A percentile compares a stretch with the other conserved stretches of the same genome.
Evolutionary conservation across 2,329 filamentous ascomycete genomes (phyloP).

Genomic region (Fusarium longipes): DNA sequence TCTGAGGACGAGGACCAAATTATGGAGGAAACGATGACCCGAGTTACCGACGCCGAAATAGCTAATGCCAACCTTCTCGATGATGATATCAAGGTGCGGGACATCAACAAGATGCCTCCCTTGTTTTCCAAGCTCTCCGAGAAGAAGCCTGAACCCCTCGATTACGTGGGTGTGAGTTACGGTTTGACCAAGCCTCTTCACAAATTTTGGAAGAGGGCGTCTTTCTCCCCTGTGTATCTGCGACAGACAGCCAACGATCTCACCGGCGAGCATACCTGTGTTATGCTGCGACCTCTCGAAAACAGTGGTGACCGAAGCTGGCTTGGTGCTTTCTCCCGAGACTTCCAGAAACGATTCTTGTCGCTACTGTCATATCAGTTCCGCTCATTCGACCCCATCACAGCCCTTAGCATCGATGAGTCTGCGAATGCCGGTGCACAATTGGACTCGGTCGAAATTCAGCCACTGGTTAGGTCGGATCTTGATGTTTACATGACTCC

Average conservation of each 20-base stretch:
- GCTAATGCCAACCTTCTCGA: slow-evolving; percentile 79
- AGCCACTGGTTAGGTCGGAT: slow-evolving; percentile 75
- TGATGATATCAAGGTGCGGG: slow-evolving; percentile 89
- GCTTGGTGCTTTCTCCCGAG: slow-evolving; percentile 89
- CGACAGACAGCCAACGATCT: slow-evolving; percentile 96
- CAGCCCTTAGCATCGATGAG: slow-evolving; percentile 89
- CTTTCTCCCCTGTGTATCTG: slow-evolving; percentile 90
- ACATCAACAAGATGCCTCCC: slow-evolving; percentile 91
- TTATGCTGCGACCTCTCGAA: slow-evolving; percentile 89
- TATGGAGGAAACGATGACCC: slow-evolving; percentile 73
- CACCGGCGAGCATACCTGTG: slow-evolving; percentile 96
- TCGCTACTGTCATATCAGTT: slow-evolving; percentile 93
- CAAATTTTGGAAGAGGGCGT: slow-evolving; percentile 94
- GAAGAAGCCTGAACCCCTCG: slow-evolving; percentile 80
- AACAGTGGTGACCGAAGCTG: slow-evolving; percentile 77
- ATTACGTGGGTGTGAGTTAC: slow-evolving; percentile 96
- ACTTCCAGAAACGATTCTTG: slow-evolving; percentile 96
- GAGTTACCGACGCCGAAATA: slow-evolving; percentile 85
- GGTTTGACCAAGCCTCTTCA: slow-evolving; percentile 88
- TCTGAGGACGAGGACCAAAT: slow-evolving; percentile 73
- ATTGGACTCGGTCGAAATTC: slow-evolving; percentile 64
- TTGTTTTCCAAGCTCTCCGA: slow-evolving; percentile 91
- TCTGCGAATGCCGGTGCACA: slow-evolving; percentile 80
- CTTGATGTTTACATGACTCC: slow-evolving; percentile 85
- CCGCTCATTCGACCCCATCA: slow-evolving; percentile 79